phyloP scores from a whole-genome alignment of 108 stramenopile genomes.

The Cyclotella atomus region DNA sequence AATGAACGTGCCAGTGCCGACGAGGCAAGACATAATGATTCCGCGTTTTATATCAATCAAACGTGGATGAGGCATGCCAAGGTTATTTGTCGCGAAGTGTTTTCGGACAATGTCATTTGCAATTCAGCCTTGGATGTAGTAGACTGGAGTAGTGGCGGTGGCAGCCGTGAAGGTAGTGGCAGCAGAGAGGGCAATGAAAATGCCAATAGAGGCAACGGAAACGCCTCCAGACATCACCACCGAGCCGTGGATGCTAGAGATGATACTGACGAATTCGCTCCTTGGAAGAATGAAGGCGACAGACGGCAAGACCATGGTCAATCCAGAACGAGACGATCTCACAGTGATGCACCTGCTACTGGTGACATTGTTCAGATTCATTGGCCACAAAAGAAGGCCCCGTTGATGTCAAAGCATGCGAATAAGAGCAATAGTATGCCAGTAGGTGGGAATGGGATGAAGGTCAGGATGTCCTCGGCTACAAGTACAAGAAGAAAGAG shows the following conservation, averaged over 20 bases:
- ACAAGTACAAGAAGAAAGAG: neutral
- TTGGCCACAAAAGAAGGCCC: neutral
- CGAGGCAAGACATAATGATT: constrained; percentile 19
- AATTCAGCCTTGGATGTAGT: constrained; percentile 7
- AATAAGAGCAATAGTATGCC: constrained; percentile 9
- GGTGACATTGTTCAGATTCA: neutral
- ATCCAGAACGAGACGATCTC: neutral
- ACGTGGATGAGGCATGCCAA: constrained; percentile 44
- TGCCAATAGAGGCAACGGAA: neutral
- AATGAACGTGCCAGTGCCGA: constrained; percentile 17
- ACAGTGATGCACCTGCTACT: neutral
- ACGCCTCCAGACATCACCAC: neutral
- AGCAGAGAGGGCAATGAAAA: neutral
- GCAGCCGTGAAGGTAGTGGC: neutral
- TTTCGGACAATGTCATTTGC: constrained; percentile 7
- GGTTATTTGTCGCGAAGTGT: constrained; percentile 8
- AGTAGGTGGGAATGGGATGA: neutral
- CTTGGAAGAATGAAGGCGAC: constrained; percentile 17
- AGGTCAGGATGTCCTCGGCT: neutral
- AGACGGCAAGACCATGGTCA: constrained; percentile 2
- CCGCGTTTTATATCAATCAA: constrained; percentile 41
- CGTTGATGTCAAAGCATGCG: neutral
- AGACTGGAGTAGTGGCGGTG: neutral
- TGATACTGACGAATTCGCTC: constrained; percentile 41
- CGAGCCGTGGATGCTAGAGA: constrained; percentile 33